These are phyloP conservation scores for Russula brevipes DNA, from an alignment of 768 basidiomycete genomes.

Conservation along the genomic window DNA sequence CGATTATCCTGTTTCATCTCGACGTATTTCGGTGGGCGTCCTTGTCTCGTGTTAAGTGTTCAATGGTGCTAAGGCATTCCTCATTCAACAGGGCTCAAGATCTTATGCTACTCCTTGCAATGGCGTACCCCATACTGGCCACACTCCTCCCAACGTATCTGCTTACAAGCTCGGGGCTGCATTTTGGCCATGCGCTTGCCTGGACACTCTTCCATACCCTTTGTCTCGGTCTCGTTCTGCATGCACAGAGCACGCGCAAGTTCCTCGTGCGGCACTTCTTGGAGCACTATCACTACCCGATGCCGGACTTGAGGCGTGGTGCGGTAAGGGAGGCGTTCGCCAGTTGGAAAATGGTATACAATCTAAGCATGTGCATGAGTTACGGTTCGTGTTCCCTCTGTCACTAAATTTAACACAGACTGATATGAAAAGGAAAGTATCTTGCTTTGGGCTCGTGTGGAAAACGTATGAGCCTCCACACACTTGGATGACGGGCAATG, in stretches of 20 bases:
- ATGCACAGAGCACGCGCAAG: slow-evolving; percentile 79
- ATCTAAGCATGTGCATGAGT: slow-evolving; percentile 90
- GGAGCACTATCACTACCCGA: slow-evolving; percentile 88
- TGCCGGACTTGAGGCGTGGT: slow-evolving; percentile 58
- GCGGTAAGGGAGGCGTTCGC: slow-evolving; percentile 91
- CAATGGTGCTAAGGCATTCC: background rate
- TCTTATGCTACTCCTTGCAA: slow-evolving; percentile 68
- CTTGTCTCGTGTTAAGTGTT: background rate
- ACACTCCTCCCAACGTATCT: slow-evolving; percentile 55
- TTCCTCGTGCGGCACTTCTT: slow-evolving; percentile 91
- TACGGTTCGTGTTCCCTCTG: slow-evolving; percentile 53
- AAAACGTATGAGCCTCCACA: slow-evolving; percentile 79
- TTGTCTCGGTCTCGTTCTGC: slow-evolving; percentile 78
- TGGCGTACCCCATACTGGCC: slow-evolving; percentile 59
- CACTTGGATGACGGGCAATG: slow-evolving; percentile 85
- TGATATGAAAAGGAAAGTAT: slow-evolving; percentile 46
- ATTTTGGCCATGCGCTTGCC: slow-evolving; percentile 74
- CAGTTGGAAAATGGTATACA: slow-evolving; percentile 94
- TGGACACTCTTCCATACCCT: slow-evolving; percentile 90
- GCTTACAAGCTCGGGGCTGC: slow-evolving; percentile 49
- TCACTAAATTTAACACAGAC: background rate
- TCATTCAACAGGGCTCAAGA: slow-evolving; percentile 65
- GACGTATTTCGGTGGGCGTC: slow-evolving; percentile 74
- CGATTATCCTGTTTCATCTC: slow-evolving; percentile 71
- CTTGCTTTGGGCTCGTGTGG: slow-evolving; percentile 82